A percentile compares a stretch with the other conserved stretches of the same genome.
Conservation (phyloP, 805 yeast species). For the Ogataea pini region DNA sequence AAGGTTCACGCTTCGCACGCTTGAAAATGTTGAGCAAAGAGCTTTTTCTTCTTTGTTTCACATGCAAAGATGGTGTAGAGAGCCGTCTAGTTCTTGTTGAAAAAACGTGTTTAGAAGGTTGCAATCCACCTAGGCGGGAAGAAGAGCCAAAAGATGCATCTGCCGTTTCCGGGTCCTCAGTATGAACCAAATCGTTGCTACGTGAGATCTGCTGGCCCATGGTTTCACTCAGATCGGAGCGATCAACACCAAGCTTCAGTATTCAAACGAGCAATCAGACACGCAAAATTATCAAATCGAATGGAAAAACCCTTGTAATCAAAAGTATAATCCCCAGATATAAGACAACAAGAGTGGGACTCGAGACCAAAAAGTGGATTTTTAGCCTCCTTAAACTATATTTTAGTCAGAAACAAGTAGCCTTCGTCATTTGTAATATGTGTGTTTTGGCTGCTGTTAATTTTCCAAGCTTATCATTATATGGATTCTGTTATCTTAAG, state of each 20-base stretch:
- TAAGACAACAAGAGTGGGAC: neutral
- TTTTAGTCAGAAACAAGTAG: neutral
- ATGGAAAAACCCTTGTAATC: neutral
- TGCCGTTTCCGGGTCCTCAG: neutral
- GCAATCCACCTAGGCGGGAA: neutral
- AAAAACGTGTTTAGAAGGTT: conserved; percentile 5
- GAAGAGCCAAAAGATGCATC: neutral
- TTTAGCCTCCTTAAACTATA: neutral
- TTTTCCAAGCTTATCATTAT: conserved; percentile 4
- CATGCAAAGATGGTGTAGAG: conserved; percentile 16
- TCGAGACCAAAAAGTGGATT: neutral
- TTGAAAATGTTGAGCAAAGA: conserved; percentile 13
- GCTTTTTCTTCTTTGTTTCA: conserved; percentile 11
- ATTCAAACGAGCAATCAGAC: neutral
- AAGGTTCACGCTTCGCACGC: conserved; percentile 1
- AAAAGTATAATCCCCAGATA: neutral
- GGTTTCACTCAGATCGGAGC: neutral
- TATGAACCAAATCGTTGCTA: neutral
- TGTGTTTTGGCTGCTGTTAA: conserved; percentile 6
- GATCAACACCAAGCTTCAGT: conserved; percentile 6
- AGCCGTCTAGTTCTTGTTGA: conserved; percentile 16
- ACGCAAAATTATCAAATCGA: neutral
- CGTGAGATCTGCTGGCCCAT: conserved; percentile 19
- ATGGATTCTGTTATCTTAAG: conserved; percentile 6
- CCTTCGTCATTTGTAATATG: neutral